Evolutionary conservation across 75 land plant species (phyloP).

Genomic region (Cryptomeria japonica): DNA sequence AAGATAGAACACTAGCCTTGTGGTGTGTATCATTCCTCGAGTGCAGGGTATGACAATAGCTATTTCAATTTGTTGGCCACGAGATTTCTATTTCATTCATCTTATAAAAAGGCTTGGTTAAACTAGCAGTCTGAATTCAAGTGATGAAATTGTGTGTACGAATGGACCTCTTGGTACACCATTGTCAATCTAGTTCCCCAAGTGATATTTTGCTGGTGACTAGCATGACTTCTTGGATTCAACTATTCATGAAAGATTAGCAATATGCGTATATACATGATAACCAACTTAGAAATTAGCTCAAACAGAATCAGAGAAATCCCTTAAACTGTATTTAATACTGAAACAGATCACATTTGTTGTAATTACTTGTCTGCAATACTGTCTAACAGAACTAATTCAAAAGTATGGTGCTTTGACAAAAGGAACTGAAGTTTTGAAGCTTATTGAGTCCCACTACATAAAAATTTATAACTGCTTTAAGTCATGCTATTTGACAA

Average conservation of each 20-base stretch:
- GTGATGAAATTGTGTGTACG: neutral
- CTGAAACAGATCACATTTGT: neutral
- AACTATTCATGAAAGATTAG: neutral
- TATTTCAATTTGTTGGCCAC: no score
- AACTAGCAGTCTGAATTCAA: neutral
- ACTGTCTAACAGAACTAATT: neutral
- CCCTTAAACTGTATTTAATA: neutral
- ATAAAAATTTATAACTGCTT: neutral
- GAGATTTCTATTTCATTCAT: neutral
- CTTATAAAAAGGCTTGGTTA: neutral
- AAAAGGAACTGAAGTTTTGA: neutral
- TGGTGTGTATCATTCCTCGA: neutral
- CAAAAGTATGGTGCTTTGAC: neutral
- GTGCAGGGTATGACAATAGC: neutral
- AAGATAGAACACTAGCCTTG: neutral
- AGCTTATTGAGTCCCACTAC: neutral
- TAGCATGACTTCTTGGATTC: neutral
- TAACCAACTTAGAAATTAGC: neutral
- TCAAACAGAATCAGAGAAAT: neutral
- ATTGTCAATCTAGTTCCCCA: no score
- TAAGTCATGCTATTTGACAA: neutral
- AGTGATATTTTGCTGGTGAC: neutral
- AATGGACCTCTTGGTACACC: neutral
- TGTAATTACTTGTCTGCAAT: neutral
- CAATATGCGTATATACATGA: neutral